Percentiles rank a stretch among this genome's conserved stretches.
These are phyloP conservation scores for Boletellus ananiceps DNA, from an alignment of 768 basidiomycete species.

Conservation along the genomic window DNA sequence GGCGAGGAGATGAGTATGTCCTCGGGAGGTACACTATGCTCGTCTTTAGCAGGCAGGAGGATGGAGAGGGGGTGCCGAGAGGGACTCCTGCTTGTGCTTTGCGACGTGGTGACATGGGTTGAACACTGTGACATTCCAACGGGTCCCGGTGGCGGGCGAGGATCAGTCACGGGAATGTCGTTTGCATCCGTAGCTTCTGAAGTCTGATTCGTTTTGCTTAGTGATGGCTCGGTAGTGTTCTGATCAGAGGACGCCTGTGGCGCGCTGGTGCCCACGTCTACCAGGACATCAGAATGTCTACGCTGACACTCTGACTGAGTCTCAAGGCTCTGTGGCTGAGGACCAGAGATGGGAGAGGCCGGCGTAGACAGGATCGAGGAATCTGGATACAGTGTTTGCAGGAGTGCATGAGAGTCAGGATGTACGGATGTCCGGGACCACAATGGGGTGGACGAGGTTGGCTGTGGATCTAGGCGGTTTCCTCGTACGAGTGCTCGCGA, in stretches of 20 bases:
- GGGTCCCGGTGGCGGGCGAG: not conserved
- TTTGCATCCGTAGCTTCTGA: not conserved
- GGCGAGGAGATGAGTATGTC: not conserved
- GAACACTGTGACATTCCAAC: not conserved
- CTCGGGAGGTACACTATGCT: not conserved
- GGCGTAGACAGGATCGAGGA: not conserved
- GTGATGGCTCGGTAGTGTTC: not conserved
- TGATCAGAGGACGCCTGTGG: not conserved
- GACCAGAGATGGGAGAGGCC: conserved; percentile 7
- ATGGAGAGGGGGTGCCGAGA: conserved; percentile 13
- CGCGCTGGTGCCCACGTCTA: not conserved
- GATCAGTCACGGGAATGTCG: not conserved
- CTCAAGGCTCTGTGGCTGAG: conserved; percentile 1
- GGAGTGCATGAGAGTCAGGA: conserved; percentile 1
- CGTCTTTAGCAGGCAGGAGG: conserved; percentile 2
- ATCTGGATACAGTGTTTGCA: not conserved
- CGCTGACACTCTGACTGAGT: not conserved
- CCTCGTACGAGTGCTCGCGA: not conserved
- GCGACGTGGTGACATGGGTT: not conserved
- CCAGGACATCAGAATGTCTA: not conserved
- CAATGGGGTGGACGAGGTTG: not conserved
- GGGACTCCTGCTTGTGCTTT: conserved; percentile 7
- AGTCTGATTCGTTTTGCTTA: not conserved
- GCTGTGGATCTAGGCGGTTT: not conserved
- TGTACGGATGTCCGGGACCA: not conserved